These are phyloP conservation scores for Mycena polygramma DNA, from an alignment of 768 basidiomycete genomes.

Conservation along the genomic window DNA sequence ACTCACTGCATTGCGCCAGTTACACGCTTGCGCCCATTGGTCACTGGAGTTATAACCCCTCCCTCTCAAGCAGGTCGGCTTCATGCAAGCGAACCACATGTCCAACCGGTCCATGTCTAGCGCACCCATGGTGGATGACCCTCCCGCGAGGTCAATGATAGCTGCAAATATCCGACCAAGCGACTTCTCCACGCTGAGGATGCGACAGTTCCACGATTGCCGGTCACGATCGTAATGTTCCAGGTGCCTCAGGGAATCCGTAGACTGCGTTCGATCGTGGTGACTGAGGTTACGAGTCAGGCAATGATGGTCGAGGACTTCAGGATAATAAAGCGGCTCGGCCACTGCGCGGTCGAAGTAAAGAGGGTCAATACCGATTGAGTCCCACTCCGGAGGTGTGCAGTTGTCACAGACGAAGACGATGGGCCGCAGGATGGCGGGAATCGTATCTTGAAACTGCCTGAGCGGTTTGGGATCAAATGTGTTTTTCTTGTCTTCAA, in stretches of 20 bases:
- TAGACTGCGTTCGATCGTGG: background rate
- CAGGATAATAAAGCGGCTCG: conserved; percentile 18
- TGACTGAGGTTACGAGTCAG: conserved; percentile 13
- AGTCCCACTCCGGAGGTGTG: conserved; percentile 10
- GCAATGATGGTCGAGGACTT: conserved; percentile 13
- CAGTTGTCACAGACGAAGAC: conserved; percentile 21
- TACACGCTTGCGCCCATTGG: conserved; percentile 6
- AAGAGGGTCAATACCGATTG: background rate
- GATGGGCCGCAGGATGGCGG: background rate
- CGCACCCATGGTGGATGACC: background rate
- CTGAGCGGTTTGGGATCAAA: conserved; percentile 1
- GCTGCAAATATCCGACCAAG: conserved; percentile 14
- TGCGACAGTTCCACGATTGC: conserved; percentile 17
- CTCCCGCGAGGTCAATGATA: background rate
- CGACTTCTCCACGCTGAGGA: conserved; percentile 20
- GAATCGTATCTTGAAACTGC: background rate
- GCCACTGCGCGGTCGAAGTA: conserved; percentile 14
- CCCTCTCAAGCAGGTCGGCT: conserved; percentile 5
- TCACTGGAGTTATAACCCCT: background rate
- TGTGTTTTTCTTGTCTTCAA: conserved; percentile 7
- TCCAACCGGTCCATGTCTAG: conserved; percentile 18
- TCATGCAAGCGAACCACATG: conserved; percentile 17
- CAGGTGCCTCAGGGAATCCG: conserved; percentile 13
- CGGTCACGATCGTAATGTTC: conserved; percentile 18
- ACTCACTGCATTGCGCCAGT: conserved; percentile 23